Base-by-base conservation (phyloP, 139 green algal genomes). In the Coelastrella sp. region DNA sequence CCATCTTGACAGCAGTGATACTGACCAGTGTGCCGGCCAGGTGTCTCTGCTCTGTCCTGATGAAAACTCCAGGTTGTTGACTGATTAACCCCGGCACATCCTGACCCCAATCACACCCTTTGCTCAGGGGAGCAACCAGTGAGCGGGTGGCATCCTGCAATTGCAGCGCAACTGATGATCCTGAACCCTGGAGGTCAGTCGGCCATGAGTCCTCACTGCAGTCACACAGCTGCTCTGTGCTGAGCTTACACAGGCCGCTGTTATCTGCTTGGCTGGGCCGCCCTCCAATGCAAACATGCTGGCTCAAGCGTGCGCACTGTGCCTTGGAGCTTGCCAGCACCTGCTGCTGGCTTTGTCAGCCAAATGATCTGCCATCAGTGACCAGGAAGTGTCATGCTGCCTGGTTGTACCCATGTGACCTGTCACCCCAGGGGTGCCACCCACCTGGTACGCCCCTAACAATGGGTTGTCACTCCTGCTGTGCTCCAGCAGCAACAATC, bases 31-130 rank as follows among this genome's bases (percentile, higher is more conserved):
- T 93, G 8, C 93, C 94, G 0, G 66, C 92, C 27, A 93, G 15
- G 75, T 95, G 86, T 17, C 86, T 56, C 82, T 93, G 65, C 58
- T 89, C 0, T 10, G 35, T 49, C 49, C 87, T 19, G 57, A 93
- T 58, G 14, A 60, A 61, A 11, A 95, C 60, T 14, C 93, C 93
- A 5, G 92, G 57, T 59, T 72, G 81, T 19, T 25, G 65, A 14
- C 4, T 19, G 49, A 95, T 61, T 82, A 96, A 81, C 11, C 22
- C 74, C 22, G 65, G 12, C 56, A 96, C 92, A 78, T 95, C 89
- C 82, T 96, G 94, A 81, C 96, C 95, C 95, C 95, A 97, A 5
- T 93, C 92, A 90, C 95, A 97, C 66, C 95, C 95, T 87, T 97
- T 97, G 58, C 93, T 91, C 19, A 92, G 93, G n/a, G 93, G 92